phyloP scores from a whole-genome alignment of 345 rosid genomes.

The Euphorbia lathyris region DNA sequence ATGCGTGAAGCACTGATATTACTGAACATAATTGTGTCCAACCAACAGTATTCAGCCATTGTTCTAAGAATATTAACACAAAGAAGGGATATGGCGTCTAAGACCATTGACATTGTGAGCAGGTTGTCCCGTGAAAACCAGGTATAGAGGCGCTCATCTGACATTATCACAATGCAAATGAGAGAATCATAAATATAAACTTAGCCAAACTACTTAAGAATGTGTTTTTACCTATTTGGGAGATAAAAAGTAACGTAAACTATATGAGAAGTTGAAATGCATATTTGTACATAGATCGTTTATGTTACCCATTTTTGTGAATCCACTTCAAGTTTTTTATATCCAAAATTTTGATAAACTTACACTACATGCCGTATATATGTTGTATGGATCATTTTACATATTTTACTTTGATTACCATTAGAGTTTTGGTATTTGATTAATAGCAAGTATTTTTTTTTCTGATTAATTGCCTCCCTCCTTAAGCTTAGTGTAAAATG shows the following conservation, averaged over 20 bases:
- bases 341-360: too few species aligned
- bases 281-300: too few species aligned
- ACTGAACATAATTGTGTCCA: constrained; percentile 75
- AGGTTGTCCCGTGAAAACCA: constrained; percentile 52
- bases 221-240: constrained; percentile 68
- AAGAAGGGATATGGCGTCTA: constrained; percentile 72
- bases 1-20: constrained; percentile 76
- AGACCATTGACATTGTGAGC: constrained; percentile 66
- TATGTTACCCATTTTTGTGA: too few species aligned
- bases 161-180: constrained; percentile 35
- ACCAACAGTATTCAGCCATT: constrained; percentile 47
- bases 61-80: constrained; percentile 53
- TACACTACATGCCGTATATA: too few species aligned
- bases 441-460: too few species aligned
- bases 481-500: too few species aligned
- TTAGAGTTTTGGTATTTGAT: too few species aligned
- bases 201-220: constrained; percentile 62
- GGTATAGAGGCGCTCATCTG: constrained; percentile 22
- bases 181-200: constrained; percentile 66
- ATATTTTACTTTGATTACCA: too few species aligned
- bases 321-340: too few species aligned
- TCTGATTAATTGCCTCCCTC: too few species aligned
- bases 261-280: background rate
- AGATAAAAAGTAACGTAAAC: constrained; percentile 26
- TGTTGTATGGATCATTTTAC: too few species aligned